Evolutionary conservation across 371 early-diverging fungal species (phyloP), one percentile per base, ranked within the genome.

Genomic region (Dentiscutata heterogama): DNA sequence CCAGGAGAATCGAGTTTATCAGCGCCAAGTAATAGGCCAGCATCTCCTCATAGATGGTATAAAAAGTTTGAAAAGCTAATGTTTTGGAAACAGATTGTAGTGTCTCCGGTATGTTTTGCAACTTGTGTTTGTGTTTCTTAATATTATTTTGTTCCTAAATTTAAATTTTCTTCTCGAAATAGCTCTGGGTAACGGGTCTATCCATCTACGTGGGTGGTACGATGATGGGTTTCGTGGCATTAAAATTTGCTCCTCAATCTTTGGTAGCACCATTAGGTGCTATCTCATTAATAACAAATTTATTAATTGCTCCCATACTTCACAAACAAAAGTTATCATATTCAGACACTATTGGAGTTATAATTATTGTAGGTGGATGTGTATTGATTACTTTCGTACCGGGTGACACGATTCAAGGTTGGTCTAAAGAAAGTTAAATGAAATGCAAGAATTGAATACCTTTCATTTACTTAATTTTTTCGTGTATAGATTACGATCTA

Each of bases 231-330:
- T 95, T 96, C 82, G 83, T 91, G 35, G 95, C 96, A 0, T 88
- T 96, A 77, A 90, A 95, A 56, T 97, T 95, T 84, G 96, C 96
- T 7, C 94, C 96, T 4, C 97, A 97, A 87, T 96, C 96, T 1
- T 85, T 97, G 35, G 89, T 96, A 14, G 96, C 96, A 0, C 95
- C 95, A 3, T 89, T 96, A 42, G 94, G 95, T 46, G 94, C 95
- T 5, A 90, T 94, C 6, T 93, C 96, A 0, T 88, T 97, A 22
- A 94, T 97, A 10, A 91, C 94, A 4, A 97, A 97, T 78, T 93
- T 94, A 58, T 92, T 97, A 58, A 88, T 96, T 61, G 97, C 97
- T 1, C 97, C 97, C 0, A 73, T 95, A 35, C 91, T 97, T 63
- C 96, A 97, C 88, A 87, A 92, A 73, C 96, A 97, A 82, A 92